Evolutionary conservation across 2,329 filamentous ascomycete genomes (phyloP), one percentile per base, ranked within the genome.

Genomic region (Fusarium citri): DNA sequence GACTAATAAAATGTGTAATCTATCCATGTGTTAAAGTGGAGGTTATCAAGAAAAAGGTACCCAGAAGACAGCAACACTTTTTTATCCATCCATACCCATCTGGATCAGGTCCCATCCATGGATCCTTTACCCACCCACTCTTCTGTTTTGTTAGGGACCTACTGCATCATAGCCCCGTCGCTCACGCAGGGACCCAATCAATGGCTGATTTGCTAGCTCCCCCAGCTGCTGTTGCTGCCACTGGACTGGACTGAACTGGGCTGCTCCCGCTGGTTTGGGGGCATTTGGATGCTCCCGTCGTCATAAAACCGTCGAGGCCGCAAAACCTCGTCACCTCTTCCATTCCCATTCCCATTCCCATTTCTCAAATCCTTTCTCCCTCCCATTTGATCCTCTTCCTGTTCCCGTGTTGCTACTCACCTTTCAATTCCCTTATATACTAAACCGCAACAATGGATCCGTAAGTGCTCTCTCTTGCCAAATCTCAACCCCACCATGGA

Each of bases 91-190:
- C 41, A 43, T 43, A 23, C 41, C 41, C 22, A 51, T 41, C 49
- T 31, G 34, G 34, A 37, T 37, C n/a, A n/a, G n/a, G n/a, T n/a
- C 34, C 31, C 28, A 30, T 30, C 34, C 58, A 58, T 64, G 43
- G 46, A 63, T 45, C 54, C 48, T 56, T 68, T 59, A 61, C 57
- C 55, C 67, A 71, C 67, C 43, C 68, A 68, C 54, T 64, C 59
- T 57, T 51, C 43, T 64, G 31, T 42, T 53, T 42, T 41, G 31
- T 53, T 59, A 64, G 68, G 67, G 58, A 61, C 63, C 45, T 66
- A 55, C 72, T 75, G 73, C 73, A 75, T 75, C 73, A 75, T 75
- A 71, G 72, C 73, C 73, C 73, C 73, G 68, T 74, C 58, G 72
- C 68, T 72, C 73, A 63, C 68, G 60, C 61, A 65, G 64, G 61